phyloP scores from a whole-genome alignment of 495 filamentous ascomycete species.

The Aspergillus avenaceus region DNA sequence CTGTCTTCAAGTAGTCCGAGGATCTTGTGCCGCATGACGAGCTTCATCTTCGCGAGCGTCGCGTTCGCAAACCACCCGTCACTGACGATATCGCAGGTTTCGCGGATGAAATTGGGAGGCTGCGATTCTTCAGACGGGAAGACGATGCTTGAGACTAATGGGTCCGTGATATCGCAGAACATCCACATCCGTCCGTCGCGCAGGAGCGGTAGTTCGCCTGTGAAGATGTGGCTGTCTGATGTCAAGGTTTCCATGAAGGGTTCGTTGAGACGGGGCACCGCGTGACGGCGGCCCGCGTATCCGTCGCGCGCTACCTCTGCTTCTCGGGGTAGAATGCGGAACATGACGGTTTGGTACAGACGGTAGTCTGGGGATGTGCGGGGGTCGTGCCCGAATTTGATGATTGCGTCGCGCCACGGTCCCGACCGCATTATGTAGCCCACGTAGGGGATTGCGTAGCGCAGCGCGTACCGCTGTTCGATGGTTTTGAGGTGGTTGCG shows the following conservation, averaged over 20 bases:
- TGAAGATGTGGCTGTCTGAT: slow-evolving; percentile 68
- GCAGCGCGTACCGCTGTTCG: slow-evolving; percentile 54
- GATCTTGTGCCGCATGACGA: slow-evolving; percentile 83
- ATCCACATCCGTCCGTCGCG: slow-evolving; percentile 86
- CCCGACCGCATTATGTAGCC: slow-evolving; percentile 88
- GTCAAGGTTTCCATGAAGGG: neutral
- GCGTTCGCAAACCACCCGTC: slow-evolving; percentile 83
- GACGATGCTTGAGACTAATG: slow-evolving; percentile 48
- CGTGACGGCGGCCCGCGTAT: slow-evolving; percentile 52
- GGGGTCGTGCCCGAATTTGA: slow-evolving; percentile 83
- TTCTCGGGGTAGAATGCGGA: slow-evolving; percentile 67
- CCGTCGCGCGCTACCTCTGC: slow-evolving; percentile 77
- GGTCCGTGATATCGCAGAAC: slow-evolving; percentile 85
- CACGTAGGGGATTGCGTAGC: slow-evolving; percentile 66
- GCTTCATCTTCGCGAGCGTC: slow-evolving; percentile 71
- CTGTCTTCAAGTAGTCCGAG: slow-evolving; percentile 36
- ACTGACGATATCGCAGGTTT: slow-evolving; percentile 50
- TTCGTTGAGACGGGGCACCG: slow-evolving; percentile 18
- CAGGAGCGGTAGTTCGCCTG: slow-evolving; percentile 59
- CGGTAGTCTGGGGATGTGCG: slow-evolving; percentile 69
- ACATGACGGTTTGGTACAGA: slow-evolving; percentile 82
- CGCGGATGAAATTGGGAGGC: slow-evolving; percentile 28
- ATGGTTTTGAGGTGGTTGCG: slow-evolving; percentile 53
- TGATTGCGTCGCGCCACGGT: slow-evolving; percentile 83
- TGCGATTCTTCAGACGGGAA: slow-evolving; percentile 11